Evolutionary conservation across 768 basidiomycete species (phyloP).

Genomic region (Termitomyces sp.): DNA sequence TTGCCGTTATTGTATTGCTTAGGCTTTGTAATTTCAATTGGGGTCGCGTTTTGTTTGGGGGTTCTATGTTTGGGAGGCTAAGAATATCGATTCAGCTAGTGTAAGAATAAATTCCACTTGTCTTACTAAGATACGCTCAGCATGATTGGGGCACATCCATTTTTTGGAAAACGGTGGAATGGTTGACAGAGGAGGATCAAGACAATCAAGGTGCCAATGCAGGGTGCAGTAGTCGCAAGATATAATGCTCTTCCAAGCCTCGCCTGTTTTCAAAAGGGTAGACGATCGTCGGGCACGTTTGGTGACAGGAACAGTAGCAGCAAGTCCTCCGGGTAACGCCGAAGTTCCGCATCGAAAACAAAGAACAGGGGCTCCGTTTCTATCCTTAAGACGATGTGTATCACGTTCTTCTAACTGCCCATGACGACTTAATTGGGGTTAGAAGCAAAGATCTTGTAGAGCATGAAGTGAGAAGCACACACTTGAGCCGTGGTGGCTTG

Average conservation of each 20-base stretch:
- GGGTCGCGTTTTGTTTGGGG: conserved; percentile 62
- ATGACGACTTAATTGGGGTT: conserved; percentile 53
- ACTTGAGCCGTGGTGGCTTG: conserved; percentile 83
- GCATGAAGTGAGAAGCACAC: conserved; percentile 28
- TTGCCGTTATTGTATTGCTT: conserved; percentile 88
- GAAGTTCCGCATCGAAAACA: conserved; percentile 90
- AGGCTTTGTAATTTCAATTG: conserved; percentile 73
- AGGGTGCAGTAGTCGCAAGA: conserved; percentile 94
- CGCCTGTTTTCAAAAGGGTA: conserved; percentile 35
- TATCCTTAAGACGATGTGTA: conserved; percentile 80
- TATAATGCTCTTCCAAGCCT: conserved; percentile 72
- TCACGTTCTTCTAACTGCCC: conserved; percentile 92
- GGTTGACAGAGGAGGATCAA: conserved; percentile 82
- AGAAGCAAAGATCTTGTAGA: conserved; percentile 2
- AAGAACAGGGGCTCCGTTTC: conserved; percentile 77
- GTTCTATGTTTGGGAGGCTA: conserved; percentile 80
- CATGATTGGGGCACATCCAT: conserved; percentile 99
- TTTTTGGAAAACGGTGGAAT: conserved; percentile 89
- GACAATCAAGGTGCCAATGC: conserved; percentile 96
- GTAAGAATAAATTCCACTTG: conserved; percentile 8
- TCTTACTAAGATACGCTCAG: conserved; percentile 81
- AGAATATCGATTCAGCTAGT: conserved; percentile 11
- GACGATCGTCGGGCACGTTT: conserved; percentile 54
- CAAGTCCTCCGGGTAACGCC: conserved; percentile 56
- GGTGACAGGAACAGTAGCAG: conserved; percentile 49